Conservation (phyloP, 2,329 filamentous ascomycete species). For the Arachnopeziza araneosa region DNA sequence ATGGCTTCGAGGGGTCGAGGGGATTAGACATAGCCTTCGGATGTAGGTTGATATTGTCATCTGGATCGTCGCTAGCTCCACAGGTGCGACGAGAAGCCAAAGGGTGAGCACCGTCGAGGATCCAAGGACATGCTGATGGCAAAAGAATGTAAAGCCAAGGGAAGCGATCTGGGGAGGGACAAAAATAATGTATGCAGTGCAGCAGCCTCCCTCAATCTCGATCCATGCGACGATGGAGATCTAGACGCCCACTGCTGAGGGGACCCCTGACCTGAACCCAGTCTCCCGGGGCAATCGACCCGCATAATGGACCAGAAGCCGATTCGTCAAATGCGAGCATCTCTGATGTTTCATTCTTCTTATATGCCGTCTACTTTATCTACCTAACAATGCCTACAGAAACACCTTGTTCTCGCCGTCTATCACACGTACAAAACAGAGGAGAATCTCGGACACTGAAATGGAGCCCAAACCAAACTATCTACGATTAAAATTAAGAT, state of each 20-base stretch:
- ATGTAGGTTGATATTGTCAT: background rate
- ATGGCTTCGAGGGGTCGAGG: slow-evolving; percentile 7
- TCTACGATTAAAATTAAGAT: slow-evolving; percentile 41
- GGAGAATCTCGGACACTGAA: background rate
- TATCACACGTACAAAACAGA: background rate
- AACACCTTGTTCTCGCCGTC: background rate
- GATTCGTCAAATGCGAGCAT: too few species aligned
- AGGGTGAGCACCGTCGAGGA: background rate
- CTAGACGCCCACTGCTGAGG: too few species aligned
- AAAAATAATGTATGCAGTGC: background rate
- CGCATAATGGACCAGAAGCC: background rate
- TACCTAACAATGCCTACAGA: background rate
- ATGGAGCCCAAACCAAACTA: slow-evolving; percentile 15
- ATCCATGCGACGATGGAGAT: background rate
- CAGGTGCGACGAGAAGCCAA: background rate
- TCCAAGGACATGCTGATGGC: background rate
- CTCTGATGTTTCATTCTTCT: too few species aligned
- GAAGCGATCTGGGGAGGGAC: background rate
- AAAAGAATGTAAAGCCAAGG: background rate
- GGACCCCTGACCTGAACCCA: background rate
- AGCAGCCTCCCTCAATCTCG: background rate
- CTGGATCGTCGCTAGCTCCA: background rate
- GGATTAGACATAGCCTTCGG: slow-evolving; percentile 7
- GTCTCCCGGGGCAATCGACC: background rate
- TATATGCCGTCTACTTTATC: too few species aligned